Base-by-base conservation (phyloP, 2,329 filamentous ascomycete species). In the Fusarium sp. region DNA sequence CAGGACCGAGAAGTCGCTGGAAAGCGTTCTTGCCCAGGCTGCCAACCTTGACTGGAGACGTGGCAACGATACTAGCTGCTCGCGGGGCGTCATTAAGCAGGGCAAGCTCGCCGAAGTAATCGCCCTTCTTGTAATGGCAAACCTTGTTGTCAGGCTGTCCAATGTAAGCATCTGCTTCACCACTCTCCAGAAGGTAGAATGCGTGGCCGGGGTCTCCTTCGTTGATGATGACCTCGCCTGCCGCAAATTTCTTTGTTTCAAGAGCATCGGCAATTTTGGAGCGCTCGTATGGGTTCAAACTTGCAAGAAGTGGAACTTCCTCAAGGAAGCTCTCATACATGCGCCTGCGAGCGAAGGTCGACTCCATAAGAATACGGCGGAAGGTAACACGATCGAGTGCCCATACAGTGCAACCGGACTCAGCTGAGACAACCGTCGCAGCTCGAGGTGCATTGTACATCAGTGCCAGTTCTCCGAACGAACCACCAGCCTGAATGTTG, bases 391-490 rank as follows among this genome's bases (percentile, higher is more conserved):
- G 94, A 81, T 99, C 96, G 57, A 99, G 88, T 26, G 95, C 95
- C 96, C 96, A 99, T 15, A 99, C 88, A 8, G 93, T 95, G 79
- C 93, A 95, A 39, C 89, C 85, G 7, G 92, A 82, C 78, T 97
- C 94, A 18, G 92, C 91, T 36, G 94, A 97, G 70, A 97, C 89
- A 68, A 99, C 94, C 0, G 96, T 98, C 8, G 96, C 96, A 47
- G 96, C 96, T 79, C 96, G 94, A 32, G 96, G 96, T 28, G 96
- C 95, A 79, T 98, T 98, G 86, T 99, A 98, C 96, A 99, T 98
- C 78, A 99, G 88, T 18, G 96, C 96, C 64, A 99, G 88, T 85
- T 99, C 96, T 78, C 96, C 96, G 83, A 99, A 99, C 8, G 95
- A 98, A 70, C 95, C 95, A 56, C 96, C 96, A 8, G 95, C 90